Conservation (phyloP, 1,139 yeast genomes). For the Scheffersomyces titani region DNA sequence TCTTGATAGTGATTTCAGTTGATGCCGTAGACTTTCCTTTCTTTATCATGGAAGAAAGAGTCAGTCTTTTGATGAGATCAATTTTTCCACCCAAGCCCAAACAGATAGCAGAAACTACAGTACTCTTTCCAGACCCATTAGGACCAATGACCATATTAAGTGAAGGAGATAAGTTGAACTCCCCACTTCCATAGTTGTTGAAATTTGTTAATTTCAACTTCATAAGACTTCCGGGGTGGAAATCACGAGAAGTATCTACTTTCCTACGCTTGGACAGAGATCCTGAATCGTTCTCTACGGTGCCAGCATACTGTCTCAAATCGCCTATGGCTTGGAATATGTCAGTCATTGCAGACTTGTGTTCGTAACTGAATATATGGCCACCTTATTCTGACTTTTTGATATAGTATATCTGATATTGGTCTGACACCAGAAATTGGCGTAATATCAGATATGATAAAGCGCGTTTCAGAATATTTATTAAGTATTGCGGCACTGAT, state of each 20-base stretch:
- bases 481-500: neutral
- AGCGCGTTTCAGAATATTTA: neutral
- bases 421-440: no score
- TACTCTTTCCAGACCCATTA: slow-evolving; percentile 94
- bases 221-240: slow-evolving; percentile 67
- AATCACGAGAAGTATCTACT: slow-evolving; percentile 8
- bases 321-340: neutral
- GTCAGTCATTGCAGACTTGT: neutral
- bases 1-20: slow-evolving; percentile 68
- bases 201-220: slow-evolving; percentile 69
- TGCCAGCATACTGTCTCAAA: neutral
- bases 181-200: slow-evolving; percentile 79
- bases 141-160: slow-evolving; percentile 96
- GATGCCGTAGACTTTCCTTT: slow-evolving; percentile 59
- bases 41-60: slow-evolving; percentile 73
- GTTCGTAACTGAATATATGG: neutral
- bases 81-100: slow-evolving; percentile 85
- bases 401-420: no score
- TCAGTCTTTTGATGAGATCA: slow-evolving; percentile 78
- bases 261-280: neutral
- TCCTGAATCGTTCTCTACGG: neutral
- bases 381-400: neutral
- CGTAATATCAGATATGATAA: no score
- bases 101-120: slow-evolving; percentile 92
- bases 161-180: slow-evolving; percentile 77